Percentiles rank a stretch among this genome's conserved stretches.
phyloP scores from a whole-genome alignment of 805 yeast genomes.

The Barnettozyma vustinii region DNA sequence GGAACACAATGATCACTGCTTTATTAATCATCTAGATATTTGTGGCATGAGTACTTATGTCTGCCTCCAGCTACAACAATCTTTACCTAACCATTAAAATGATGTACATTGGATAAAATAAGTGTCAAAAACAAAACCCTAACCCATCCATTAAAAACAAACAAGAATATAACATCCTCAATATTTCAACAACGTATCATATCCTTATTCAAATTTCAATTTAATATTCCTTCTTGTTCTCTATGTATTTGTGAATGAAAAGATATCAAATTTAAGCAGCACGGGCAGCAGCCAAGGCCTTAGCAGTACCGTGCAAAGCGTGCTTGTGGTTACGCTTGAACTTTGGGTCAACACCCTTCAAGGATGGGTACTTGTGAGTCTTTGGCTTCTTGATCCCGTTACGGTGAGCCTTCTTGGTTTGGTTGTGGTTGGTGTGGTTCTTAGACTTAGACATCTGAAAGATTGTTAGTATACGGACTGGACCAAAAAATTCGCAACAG shows the following conservation, averaged over 20 bases:
- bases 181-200: constrained; percentile 1
- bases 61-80: background rate
- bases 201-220: background rate
- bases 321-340: constrained; percentile 99
- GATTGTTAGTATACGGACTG: background rate
- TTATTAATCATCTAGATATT: too few species aligned
- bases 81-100: constrained; percentile 17
- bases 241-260: background rate
- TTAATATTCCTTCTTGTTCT: background rate
- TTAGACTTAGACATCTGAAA: constrained; percentile 92
- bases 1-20: too few species aligned
- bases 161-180: background rate
- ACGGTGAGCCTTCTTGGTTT: constrained; percentile 99
- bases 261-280: constrained; percentile 29
- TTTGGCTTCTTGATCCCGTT: constrained; percentile 99
- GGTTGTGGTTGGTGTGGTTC: constrained; percentile 99
- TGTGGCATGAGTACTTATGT: too few species aligned
- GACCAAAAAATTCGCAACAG: background rate
- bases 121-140: constrained; percentile 3
- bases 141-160: constrained; percentile 11
- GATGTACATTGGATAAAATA: constrained; percentile 21
- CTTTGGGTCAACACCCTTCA: constrained; percentile 98
- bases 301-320: constrained; percentile 97
- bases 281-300: constrained; percentile 81
- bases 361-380: constrained; percentile 96